Conservation (phyloP, 257 asterid genomes). For the Fraxinus quadrangulata region DNA sequence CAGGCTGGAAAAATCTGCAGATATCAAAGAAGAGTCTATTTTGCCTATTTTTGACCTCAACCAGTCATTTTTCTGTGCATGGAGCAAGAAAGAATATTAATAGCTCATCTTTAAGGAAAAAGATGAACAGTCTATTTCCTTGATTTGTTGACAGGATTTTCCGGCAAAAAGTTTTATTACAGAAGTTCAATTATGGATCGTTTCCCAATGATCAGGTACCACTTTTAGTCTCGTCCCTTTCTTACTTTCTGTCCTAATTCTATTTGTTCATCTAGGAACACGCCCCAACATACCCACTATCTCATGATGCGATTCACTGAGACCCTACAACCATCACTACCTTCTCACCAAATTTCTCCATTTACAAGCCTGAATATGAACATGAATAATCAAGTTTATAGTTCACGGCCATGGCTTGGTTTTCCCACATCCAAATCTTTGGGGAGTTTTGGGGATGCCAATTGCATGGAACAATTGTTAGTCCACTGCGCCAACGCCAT, state of each 20-base stretch:
- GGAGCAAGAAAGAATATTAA: slow-evolving; percentile 36
- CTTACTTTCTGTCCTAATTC: slow-evolving; percentile 42
- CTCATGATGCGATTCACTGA: slow-evolving; percentile 74
- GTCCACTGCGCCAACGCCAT: slow-evolving; percentile 90
- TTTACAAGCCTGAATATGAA: slow-evolving; percentile 35
- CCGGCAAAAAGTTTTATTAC: slow-evolving; percentile 1
- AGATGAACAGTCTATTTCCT: slow-evolving; percentile 68
- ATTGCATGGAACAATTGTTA: slow-evolving; percentile 89
- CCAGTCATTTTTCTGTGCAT: slow-evolving; percentile 48
- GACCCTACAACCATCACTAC: slow-evolving; percentile 39
- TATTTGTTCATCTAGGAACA: neutral
- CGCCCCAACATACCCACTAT: neutral
- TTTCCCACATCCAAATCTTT: slow-evolving; percentile 56
- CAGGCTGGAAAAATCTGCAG: slow-evolving; percentile 34
- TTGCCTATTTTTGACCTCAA: slow-evolving; percentile 42
- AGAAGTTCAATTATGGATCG: slow-evolving; percentile 39
- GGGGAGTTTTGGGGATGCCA: slow-evolving; percentile 60
- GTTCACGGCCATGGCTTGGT: slow-evolving; percentile 59
- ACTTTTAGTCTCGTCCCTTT: slow-evolving; percentile 78
- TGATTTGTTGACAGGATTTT: slow-evolving; percentile 42
- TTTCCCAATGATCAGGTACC: slow-evolving; percentile 74
- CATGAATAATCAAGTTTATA: slow-evolving; percentile 34
- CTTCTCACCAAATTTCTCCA: slow-evolving; percentile 40
- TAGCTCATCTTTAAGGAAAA: slow-evolving; percentile 31
- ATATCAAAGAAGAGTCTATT: slow-evolving; percentile 30